Percentiles rank a stretch among this genome's conserved stretches.
Conservation (phyloP, 345 rosid species). For the Camelina hispida region DNA sequence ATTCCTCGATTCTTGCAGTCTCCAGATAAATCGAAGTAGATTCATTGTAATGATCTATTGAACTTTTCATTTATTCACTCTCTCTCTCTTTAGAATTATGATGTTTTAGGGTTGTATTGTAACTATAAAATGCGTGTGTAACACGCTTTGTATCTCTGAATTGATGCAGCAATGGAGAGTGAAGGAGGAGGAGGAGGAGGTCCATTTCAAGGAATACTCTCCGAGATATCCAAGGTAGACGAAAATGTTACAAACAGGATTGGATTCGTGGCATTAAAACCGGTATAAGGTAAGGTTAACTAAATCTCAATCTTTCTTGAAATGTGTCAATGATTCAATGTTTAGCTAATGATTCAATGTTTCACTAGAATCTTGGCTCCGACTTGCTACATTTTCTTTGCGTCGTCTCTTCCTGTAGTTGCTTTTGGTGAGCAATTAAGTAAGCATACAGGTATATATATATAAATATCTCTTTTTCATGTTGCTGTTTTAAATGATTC, state of each 20-base stretch:
- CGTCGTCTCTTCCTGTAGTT: slow-evolving; percentile 86
- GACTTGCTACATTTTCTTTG: slow-evolving; percentile 75
- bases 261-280: slow-evolving; percentile 57
- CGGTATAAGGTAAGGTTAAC: slow-evolving; percentile 54
- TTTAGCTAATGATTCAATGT: slow-evolving; percentile 17
- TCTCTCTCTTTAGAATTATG: not conserved
- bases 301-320: not conserved
- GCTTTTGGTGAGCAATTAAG: slow-evolving; percentile 90
- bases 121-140: slow-evolving; percentile 2
- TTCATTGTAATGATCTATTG: not conserved
- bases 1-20: slow-evolving; percentile 20
- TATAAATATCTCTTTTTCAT: not conserved
- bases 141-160: slow-evolving; percentile 3
- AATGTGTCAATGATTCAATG: not conserved
- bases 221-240: slow-evolving; percentile 66
- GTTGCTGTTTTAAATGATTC: slow-evolving; percentile 7
- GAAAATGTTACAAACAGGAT: slow-evolving; percentile 65
- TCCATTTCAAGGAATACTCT: slow-evolving; percentile 74
- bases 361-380: slow-evolving; percentile 71
- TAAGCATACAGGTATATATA: slow-evolving; percentile 67
- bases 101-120: slow-evolving; percentile 1
- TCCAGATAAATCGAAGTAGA: slow-evolving; percentile 29
- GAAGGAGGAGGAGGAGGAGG: slow-evolving; percentile 50
- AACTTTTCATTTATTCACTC: not conserved
- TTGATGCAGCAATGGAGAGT: slow-evolving; percentile 54